Evolutionary conservation across 768 basidiomycete species (phyloP).

Genomic region (Dictyophora rubrovolvata): DNA sequence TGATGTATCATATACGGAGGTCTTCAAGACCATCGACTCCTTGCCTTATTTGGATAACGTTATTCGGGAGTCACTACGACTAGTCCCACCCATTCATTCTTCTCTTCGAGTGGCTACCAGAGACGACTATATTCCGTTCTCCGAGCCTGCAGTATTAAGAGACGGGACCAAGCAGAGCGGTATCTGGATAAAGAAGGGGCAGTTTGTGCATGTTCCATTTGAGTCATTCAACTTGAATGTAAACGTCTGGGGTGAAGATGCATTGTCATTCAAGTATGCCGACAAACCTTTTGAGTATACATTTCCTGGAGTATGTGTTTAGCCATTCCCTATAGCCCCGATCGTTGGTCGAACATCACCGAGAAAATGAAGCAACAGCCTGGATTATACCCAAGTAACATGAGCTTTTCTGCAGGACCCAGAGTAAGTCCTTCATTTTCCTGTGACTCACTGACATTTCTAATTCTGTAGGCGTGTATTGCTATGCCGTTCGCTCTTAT

Average conservation of each 20-base stretch:
- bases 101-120: constrained; percentile 58
- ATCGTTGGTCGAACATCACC: constrained; percentile 40
- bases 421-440: constrained; percentile 11
- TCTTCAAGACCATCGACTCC: constrained; percentile 28
- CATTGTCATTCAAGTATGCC: constrained; percentile 42
- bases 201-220: constrained; percentile 46
- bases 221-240: constrained; percentile 43
- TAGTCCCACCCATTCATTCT: constrained; percentile 60
- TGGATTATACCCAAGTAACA: constrained; percentile 23
- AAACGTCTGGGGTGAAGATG: constrained; percentile 48
- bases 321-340: constrained; percentile 30
- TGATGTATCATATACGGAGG: neutral
- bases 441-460: neutral
- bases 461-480: constrained; percentile 60
- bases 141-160: constrained; percentile 28
- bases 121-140: constrained; percentile 69
- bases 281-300: neutral
- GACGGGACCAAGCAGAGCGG: constrained; percentile 25
- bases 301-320: constrained; percentile 6
- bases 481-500: constrained; percentile 76
- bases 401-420: constrained; percentile 16
- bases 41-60: constrained; percentile 72
- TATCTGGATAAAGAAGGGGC: constrained; percentile 39
- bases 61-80: constrained; percentile 61
- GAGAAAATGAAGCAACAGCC: constrained; percentile 29